These are phyloP conservation scores for Boletus sp. DNA, from an alignment of 768 basidiomycete species.

Conservation along the genomic window DNA sequence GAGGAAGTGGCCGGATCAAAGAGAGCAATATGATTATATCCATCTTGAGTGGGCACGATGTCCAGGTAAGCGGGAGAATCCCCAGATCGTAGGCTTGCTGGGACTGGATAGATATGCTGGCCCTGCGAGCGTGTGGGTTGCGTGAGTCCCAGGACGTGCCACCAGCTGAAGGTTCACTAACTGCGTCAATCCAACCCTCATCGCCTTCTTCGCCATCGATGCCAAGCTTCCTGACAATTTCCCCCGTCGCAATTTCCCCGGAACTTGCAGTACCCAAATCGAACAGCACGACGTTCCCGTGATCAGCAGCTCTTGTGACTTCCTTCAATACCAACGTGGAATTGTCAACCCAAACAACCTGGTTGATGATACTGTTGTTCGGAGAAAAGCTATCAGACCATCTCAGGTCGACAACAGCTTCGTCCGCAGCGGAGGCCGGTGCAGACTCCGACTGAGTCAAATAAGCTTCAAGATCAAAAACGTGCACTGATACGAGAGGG, in stretches of 20 bases:
- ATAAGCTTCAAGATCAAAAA: slow-evolving; percentile 73
- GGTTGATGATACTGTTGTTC: slow-evolving; percentile 68
- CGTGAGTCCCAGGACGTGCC: slow-evolving; percentile 7
- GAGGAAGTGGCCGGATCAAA: slow-evolving; percentile 73
- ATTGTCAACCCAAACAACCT: slow-evolving; percentile 86
- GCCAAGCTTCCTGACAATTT: slow-evolving; percentile 74
- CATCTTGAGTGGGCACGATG: slow-evolving; percentile 75
- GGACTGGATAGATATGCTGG: slow-evolving; percentile 61
- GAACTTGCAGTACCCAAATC: slow-evolving; percentile 39
- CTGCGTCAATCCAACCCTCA: slow-evolving; percentile 91
- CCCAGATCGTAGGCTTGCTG: slow-evolving; percentile 38
- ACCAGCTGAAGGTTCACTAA: slow-evolving; percentile 36
- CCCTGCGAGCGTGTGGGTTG: slow-evolving; percentile 37
- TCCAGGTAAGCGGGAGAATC: slow-evolving; percentile 79
- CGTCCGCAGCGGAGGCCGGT: slow-evolving; percentile 30
- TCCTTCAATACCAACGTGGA: slow-evolving; percentile 77
- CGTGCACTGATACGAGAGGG: slow-evolving; percentile 76
- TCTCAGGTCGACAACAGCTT: slow-evolving; percentile 52
- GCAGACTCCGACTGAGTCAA: slow-evolving; percentile 33
- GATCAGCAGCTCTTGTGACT: slow-evolving; percentile 77
- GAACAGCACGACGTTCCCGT: slow-evolving; percentile 79
- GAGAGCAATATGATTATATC: slow-evolving; percentile 90
- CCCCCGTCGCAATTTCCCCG: slow-evolving; percentile 37
- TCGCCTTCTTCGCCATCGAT: slow-evolving; percentile 84
- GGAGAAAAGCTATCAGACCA: slow-evolving; percentile 61